Evolutionary conservation across 805 yeast species (phyloP).

Genomic region (Schwanniomyces polymorphus): DNA sequence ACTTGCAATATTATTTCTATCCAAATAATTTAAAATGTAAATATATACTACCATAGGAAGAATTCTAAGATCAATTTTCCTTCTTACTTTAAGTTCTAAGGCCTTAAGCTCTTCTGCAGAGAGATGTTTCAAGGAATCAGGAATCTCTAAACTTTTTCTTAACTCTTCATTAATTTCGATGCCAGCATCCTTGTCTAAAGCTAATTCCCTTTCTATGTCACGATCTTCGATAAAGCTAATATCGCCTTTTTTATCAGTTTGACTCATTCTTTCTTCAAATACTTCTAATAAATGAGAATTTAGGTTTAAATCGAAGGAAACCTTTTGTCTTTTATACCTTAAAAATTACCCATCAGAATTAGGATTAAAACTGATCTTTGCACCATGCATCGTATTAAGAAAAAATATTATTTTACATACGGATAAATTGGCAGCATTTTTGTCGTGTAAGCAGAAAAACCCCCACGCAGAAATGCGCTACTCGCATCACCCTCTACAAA

Average conservation of each 20-base stretch:
- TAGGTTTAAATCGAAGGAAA: too few relatives aligned
- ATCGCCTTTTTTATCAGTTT: not conserved
- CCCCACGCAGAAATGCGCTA: not conserved
- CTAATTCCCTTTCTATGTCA: not conserved
- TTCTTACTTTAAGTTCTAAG: slow-evolving; percentile 42
- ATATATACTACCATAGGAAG: slow-evolving; percentile 51
- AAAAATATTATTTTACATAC: not conserved
- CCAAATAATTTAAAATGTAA: slow-evolving; percentile 53
- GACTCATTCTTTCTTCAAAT: not conserved
- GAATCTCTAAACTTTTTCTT: slow-evolving; percentile 12
- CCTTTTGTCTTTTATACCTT: not conserved
- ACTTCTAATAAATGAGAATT: too few relatives aligned
- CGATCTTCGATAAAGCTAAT: not conserved
- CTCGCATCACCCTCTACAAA: not conserved
- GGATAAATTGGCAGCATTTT: not conserved
- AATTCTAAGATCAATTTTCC: slow-evolving; percentile 50
- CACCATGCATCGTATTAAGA: too few relatives aligned
- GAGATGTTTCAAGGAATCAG: slow-evolving; percentile 30
- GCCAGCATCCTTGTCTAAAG: not conserved
- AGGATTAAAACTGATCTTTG: not conserved
- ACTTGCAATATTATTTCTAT: slow-evolving; percentile 54
- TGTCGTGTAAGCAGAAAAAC: not conserved
- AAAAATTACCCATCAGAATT: not conserved
- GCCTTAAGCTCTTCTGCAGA: slow-evolving; percentile 43
- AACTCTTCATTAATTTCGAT: slow-evolving; percentile 4